Evolutionary conservation across 768 basidiomycete genomes (phyloP).

Genomic region (Hygrocybe punicea): DNA sequence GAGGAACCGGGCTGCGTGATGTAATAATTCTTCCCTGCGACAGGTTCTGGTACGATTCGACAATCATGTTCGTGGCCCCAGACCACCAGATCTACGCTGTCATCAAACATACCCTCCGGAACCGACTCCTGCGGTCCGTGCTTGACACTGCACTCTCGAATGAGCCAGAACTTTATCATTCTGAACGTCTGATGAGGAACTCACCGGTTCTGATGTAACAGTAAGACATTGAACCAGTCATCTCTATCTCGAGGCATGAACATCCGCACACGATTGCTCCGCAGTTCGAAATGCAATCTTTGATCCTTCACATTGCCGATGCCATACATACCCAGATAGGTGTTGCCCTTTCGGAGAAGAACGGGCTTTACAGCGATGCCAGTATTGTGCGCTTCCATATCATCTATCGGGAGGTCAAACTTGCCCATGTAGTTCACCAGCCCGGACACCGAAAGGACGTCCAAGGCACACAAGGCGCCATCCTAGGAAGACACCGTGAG

Average conservation of each 20-base stretch:
- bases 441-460: constrained; percentile 90
- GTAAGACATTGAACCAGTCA: constrained; percentile 91
- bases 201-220: constrained; percentile 95
- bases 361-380: constrained; percentile 89
- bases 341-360: constrained; percentile 84
- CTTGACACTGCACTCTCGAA: constrained; percentile 59
- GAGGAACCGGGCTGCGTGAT: constrained; percentile 95
- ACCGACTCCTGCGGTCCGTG: constrained; percentile 94
- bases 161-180: background rate
- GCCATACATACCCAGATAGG: constrained; percentile 88
- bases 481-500: constrained; percentile 47
- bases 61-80: constrained; percentile 99
- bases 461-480: constrained; percentile 93
- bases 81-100: constrained; percentile 86
- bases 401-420: constrained; percentile 74
- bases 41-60: constrained; percentile 83
- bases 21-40: constrained; percentile 86
- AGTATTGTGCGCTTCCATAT: constrained; percentile 57
- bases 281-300: constrained; percentile 92
- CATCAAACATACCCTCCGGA: constrained; percentile 96
- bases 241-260: constrained; percentile 90
- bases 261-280: constrained; percentile 93
- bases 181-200: constrained; percentile 16
- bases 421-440: constrained; percentile 98
- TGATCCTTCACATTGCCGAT: constrained; percentile 96